Conservation (phyloP, 768 basidiomycete species). For the Tylopilus plumbeoviolaceoides region DNA sequence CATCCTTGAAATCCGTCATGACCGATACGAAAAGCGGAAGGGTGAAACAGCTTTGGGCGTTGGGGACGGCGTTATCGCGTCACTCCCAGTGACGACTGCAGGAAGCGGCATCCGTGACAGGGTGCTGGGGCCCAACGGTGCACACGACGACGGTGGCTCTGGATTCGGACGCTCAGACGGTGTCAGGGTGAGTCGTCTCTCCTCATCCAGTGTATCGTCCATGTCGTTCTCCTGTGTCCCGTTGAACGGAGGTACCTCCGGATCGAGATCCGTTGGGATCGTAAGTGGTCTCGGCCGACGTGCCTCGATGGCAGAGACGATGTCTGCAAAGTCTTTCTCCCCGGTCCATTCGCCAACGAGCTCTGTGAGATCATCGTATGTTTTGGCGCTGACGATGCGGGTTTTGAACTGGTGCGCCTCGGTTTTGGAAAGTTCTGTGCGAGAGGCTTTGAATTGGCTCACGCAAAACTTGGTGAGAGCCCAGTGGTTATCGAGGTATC, state of each 20-base stretch:
- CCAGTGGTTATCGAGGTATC: constrained; percentile 78
- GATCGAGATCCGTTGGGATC: background rate
- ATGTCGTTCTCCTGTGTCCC: background rate
- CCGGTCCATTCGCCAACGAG: constrained; percentile 56
- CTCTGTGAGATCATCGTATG: constrained; percentile 50
- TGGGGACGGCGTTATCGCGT: constrained; percentile 46
- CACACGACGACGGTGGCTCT: constrained; percentile 50
- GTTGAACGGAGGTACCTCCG: background rate
- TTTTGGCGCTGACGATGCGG: constrained; percentile 55
- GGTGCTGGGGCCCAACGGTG: constrained; percentile 39
- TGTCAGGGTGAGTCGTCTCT: constrained; percentile 35
- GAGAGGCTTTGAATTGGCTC: constrained; percentile 71
- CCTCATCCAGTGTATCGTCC: constrained; percentile 20
- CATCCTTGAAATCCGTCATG: constrained; percentile 1
- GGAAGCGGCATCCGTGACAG: constrained; percentile 34
- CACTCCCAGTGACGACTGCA: constrained; percentile 39
- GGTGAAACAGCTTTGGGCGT: constrained; percentile 24
- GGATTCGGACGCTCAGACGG: constrained; percentile 55
- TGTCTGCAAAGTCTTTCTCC: constrained; percentile 55
- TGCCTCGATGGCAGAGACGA: constrained; percentile 44
- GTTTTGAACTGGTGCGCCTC: constrained; percentile 56
- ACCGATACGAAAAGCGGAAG: constrained; percentile 4
- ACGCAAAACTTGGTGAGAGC: constrained; percentile 86
- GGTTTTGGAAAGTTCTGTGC: constrained; percentile 51
- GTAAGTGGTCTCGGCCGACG: constrained; percentile 23